Percentiles rank a stretch among this genome's conserved stretches.
Evolutionary conservation across 2,329 filamentous ascomycete species (phyloP).

Genomic region (Colletotrichum musae): DNA sequence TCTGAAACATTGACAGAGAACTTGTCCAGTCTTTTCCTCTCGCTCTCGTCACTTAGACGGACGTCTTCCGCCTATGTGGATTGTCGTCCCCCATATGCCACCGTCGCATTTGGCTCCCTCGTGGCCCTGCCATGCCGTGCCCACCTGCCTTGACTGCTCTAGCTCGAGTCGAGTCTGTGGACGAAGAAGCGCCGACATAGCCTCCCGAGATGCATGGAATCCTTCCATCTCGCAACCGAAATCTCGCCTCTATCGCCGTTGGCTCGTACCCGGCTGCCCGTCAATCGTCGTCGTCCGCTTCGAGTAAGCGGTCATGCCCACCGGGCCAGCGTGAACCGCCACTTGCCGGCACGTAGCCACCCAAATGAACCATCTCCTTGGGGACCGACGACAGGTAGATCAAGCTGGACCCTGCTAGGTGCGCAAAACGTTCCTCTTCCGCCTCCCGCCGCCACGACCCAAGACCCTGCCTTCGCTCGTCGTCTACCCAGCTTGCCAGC

Average conservation of each 20-base stretch:
- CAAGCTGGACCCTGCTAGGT: slow-evolving; percentile 30
- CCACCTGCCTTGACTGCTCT: slow-evolving; percentile 34
- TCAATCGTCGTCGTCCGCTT: slow-evolving; percentile 8
- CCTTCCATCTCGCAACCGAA: slow-evolving; percentile 38
- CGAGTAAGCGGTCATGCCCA: background rate
- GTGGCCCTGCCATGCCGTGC: slow-evolving; percentile 21
- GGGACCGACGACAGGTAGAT: slow-evolving; percentile 21
- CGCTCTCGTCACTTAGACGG: slow-evolving; percentile 20
- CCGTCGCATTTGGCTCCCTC: slow-evolving; percentile 31
- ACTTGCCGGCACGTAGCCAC: slow-evolving; percentile 18
- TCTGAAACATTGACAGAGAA: slow-evolving; percentile 43
- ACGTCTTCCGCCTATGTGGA: slow-evolving; percentile 10
- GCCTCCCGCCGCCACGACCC: slow-evolving; percentile 22
- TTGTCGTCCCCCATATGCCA: slow-evolving; percentile 3
- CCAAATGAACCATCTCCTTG: slow-evolving; percentile 28
- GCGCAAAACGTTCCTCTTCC: slow-evolving; percentile 23
- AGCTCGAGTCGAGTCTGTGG: slow-evolving; percentile 26
- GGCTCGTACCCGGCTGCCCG: slow-evolving; percentile 2
- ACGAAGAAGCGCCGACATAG: slow-evolving; percentile 40
- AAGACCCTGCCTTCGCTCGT: slow-evolving; percentile 1
- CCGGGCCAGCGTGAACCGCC: slow-evolving; percentile 19
- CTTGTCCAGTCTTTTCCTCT: slow-evolving; percentile 27
- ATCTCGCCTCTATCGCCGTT: slow-evolving; percentile 26
- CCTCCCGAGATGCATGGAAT: slow-evolving; percentile 39
- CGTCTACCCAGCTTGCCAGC: too few relatives aligned